These are phyloP conservation scores for Sanghuangporus sanghuang DNA, from an alignment of 1,284 basidiomycete species.

Conservation along the genomic window DNA sequence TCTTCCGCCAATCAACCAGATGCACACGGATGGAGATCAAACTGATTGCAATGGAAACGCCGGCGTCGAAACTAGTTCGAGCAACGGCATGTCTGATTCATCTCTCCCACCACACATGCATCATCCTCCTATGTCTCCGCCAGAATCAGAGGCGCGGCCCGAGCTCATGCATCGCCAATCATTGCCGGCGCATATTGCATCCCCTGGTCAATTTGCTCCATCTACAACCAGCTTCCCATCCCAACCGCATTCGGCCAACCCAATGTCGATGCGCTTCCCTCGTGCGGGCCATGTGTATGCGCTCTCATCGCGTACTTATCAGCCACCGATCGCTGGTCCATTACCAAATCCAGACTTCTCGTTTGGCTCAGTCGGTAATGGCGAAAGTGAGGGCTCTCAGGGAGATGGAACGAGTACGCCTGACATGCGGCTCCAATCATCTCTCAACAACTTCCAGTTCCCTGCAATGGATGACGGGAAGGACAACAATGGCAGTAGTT, in stretches of 20 bases:
- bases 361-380: conserved; percentile 45
- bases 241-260: conserved; percentile 4
- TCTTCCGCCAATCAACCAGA: neutral
- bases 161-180: conserved; percentile 42
- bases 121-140: conserved; percentile 1
- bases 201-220: conserved; percentile 13
- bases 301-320: conserved; percentile 42
- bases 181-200: conserved; percentile 27
- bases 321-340: conserved; percentile 60
- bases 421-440: conserved; percentile 1
- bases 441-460: conserved; percentile 10
- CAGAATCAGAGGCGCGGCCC: conserved; percentile 23
- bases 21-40: neutral
- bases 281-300: conserved; percentile 44
- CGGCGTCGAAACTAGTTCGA: neutral
- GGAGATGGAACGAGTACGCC: conserved; percentile 33
- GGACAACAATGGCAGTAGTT: conserved; percentile 1
- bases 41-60: neutral
- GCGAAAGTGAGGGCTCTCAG: conserved; percentile 22
- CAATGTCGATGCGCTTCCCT: conserved; percentile 24
- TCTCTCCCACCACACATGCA: conserved; percentile 9
- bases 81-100: neutral
- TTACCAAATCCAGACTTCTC: conserved; percentile 64
- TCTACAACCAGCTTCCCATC: neutral
- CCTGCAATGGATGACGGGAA: conserved; percentile 5